Conservation (phyloP, 164 flowering plant species). For the Umbilicus rupestris region DNA sequence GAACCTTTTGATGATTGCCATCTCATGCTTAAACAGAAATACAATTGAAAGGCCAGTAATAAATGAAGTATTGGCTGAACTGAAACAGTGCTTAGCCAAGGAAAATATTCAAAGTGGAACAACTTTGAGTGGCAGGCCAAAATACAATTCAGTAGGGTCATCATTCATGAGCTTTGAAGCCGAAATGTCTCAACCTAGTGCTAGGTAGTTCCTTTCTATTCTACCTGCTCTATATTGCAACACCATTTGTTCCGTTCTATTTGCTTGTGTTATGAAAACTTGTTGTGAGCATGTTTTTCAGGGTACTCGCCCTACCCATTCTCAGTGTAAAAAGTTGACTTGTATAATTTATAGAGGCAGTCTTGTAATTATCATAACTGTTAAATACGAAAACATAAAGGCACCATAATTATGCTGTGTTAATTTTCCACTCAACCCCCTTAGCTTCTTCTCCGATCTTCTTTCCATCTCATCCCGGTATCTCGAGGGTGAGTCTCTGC, state of each 20-base stretch:
- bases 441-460: too few relatives aligned
- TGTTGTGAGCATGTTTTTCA: too few relatives aligned
- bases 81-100: constrained; percentile 2
- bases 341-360: too few relatives aligned
- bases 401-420: too few relatives aligned
- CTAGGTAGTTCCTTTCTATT: background rate
- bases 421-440: too few relatives aligned
- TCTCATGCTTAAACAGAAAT: background rate
- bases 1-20: background rate
- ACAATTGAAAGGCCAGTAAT: constrained; percentile 1
- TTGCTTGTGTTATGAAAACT: background rate
- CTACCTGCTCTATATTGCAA: too few relatives aligned
- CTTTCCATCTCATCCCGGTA: too few relatives aligned
- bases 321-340: too few relatives aligned
- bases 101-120: background rate
- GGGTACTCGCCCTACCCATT: too few relatives aligned
- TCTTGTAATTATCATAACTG: too few relatives aligned
- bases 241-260: background rate
- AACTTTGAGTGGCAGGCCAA: background rate
- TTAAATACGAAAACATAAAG: too few relatives aligned
- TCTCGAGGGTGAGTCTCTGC: too few relatives aligned
- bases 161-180: background rate
- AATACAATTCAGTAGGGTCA: constrained; percentile 1
- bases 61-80: background rate
- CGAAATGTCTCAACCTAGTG: background rate